phyloP scores from a whole-genome alignment of 179 eudicot genomes.

The Amaranthus tricolor region DNA sequence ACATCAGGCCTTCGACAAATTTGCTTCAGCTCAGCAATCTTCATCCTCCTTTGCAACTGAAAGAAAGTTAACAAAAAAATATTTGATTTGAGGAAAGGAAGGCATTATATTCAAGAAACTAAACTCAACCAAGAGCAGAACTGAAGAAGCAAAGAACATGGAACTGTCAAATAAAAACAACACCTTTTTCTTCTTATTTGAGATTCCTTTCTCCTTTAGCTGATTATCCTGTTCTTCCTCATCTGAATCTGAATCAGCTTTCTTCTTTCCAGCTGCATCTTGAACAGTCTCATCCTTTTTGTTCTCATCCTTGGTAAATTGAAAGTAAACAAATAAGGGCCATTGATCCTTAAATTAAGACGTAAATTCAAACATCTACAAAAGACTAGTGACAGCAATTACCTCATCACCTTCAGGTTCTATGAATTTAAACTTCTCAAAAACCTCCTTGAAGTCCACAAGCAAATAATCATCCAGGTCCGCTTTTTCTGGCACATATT shows the following conservation, averaged over 20 bases:
- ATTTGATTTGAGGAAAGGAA: not conserved
- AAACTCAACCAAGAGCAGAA: not conserved
- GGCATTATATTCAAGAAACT: not conserved
- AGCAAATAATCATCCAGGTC: conserved; percentile 59
- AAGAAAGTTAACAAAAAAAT: conserved; percentile 5
- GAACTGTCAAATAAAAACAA: not conserved
- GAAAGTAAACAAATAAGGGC: conserved; percentile 9
- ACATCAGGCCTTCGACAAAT: conserved; percentile 86
- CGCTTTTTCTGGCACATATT: conserved; percentile 70
- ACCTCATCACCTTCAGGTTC: conserved; percentile 68
- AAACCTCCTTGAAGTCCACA: conserved; percentile 64
- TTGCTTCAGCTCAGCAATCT: conserved; percentile 91
- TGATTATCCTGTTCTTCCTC: conserved; percentile 80
- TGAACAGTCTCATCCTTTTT: conserved; percentile 66
- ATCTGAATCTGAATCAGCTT: conserved; percentile 82
- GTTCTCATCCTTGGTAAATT: conserved; percentile 48
- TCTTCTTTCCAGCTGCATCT: conserved; percentile 58
- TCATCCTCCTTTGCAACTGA: conserved; percentile 93
- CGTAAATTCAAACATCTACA: not conserved
- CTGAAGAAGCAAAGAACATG: not conserved
- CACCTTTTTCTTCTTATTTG: conserved; percentile 95
- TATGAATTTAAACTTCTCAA: conserved; percentile 69
- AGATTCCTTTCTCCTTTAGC: conserved; percentile 74
- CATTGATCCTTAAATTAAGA: not conserved
- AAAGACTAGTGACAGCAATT: not conserved